Base-by-base conservation (phyloP, 805 yeast genomes). In the Metschnikowia kunwiensis region DNA sequence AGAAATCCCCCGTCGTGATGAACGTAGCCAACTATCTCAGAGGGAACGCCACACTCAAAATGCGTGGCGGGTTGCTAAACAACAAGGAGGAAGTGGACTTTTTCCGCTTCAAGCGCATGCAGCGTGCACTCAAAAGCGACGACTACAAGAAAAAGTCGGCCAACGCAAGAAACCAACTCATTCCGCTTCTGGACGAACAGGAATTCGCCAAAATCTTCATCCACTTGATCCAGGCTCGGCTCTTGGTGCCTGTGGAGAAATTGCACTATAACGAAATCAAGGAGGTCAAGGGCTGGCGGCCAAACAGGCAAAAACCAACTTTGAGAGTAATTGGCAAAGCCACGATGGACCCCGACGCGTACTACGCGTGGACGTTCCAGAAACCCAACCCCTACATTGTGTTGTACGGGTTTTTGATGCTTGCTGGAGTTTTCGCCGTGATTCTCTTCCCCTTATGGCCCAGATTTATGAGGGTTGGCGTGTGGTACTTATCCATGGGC, bases 371-470 rank as follows among this genome's bases (percentile, higher is more conserved):
- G 97, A 70, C 77, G 36, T 88, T 79, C 63, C 77, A 75, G 40
- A 83, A 84, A 32, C 79, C 84, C 18, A 82, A 78, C 50, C 82
- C 88, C 32, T 75, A 59, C 46, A 76, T 84, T 41, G 56, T 77
- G 30, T 57, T 78, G 27, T 79, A 79, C 50, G 82, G 86, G 6
- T 72, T 80, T 3, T 70, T 84, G 46, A 80, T 83, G 18, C 62
- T 91, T 14, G 76, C 74, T 5, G 82, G 76, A 15, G 71, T 83
- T 4, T 77, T 83, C 48, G 69, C 77, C 2, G 57, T 82, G 20
- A 78, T 85, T 23, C 66, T 84, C 53, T 93, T 87, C 80, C 98
- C 97, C 45, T 72, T 93, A 53, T 93, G 98, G 98, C 98, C 98
- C 18, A 54, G 69, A 24, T 78, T 82, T 61, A 80, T 93, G 93